phyloP scores from a whole-genome alignment of 2,329 filamentous ascomycete species.

The Thermothelomyces thermophilus region DNA sequence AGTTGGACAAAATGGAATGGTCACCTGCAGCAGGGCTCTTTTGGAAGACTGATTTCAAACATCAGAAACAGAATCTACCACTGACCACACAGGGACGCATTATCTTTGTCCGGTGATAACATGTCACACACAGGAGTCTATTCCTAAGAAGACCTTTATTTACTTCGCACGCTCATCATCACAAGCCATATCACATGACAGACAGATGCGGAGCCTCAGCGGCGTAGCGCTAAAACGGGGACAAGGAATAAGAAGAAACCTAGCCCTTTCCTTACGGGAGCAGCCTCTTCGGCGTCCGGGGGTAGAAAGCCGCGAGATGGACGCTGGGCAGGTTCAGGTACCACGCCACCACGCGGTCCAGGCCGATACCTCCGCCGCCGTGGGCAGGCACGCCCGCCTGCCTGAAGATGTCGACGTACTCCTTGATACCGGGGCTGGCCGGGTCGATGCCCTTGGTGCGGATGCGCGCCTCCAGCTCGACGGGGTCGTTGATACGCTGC shows the following conservation, averaged over 20 bases:
- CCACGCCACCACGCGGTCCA: slow-evolving; percentile 76
- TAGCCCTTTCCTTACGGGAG: slow-evolving; percentile 37
- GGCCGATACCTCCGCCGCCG: slow-evolving; percentile 80
- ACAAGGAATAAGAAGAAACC: no score
- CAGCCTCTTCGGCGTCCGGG: slow-evolving; percentile 54
- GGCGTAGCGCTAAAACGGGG: no score
- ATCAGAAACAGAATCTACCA: no score
- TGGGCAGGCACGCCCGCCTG: slow-evolving; percentile 84
- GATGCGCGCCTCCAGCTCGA: slow-evolving; percentile 71
- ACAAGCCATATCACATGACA: neutral
- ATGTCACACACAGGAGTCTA: slow-evolving; percentile 2
- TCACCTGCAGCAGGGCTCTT: no score
- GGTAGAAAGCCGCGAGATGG: slow-evolving; percentile 52
- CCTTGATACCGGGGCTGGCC: slow-evolving; percentile 65
- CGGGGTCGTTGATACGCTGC: slow-evolving; percentile 80
- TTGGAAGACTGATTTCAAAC: no score
- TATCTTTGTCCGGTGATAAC: no score
- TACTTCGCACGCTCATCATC: neutral
- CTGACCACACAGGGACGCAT: no score
- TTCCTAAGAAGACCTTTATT: neutral
- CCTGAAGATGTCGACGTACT: slow-evolving; percentile 77
- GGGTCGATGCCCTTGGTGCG: slow-evolving; percentile 76
- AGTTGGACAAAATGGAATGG: no score
- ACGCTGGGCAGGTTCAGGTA: slow-evolving; percentile 54
- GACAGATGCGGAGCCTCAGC: neutral